Base-by-base conservation (phyloP, 2,329 filamentous ascomycete genomes). In the Pezicula rhizophila region DNA sequence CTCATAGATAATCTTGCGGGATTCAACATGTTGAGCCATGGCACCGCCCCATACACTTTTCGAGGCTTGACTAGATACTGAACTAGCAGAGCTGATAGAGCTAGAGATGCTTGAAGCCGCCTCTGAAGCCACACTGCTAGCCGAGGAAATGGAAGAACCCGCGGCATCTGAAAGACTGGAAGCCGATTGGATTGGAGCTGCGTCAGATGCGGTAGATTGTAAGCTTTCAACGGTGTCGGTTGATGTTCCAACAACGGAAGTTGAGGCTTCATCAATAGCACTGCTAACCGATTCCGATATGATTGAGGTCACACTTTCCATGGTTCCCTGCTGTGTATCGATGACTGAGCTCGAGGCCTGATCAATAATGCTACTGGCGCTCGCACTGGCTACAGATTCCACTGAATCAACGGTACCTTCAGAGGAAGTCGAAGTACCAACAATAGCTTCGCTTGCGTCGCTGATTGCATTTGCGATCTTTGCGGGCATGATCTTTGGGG, bases 401-500 rank as follows among this genome's bases (percentile, higher is more conserved):
- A 68, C 49, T 14, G 60, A 62, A 39, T 63, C 60, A 4, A 59
- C 12, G 14, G 51, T 61, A 4, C 58, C 59, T 47, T 63, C 56
- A 42, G 56, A 49, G 26, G 60, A 52, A n/a, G 51, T 54, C 20
- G 28, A 31, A 12, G 49, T 42, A 10, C 50, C 50, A 5, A 48
- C 52, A 18, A 60, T 46, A 34, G 55, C 57, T 39, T 64, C 59
- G 23, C 51, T 58, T 5, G 53, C 51, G 14, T 65, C 62, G n/a
- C 47, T 58, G 7, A 61, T 48, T 46, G 56, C 58, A n/a, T 53
- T 53, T 8, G 51, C 51, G 38, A 59, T 56, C 48, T 57, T 64
- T 8, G 76, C 70, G 45, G 81, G 78, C 60, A 86, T 78, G 14
- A 71, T 71, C 45, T 84, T 83, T 41, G 79, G 82, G 42, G 85